Evolutionary conservation across 805 yeast species (phyloP).

Genomic region (Wickerhamomyces mucosus): DNA sequence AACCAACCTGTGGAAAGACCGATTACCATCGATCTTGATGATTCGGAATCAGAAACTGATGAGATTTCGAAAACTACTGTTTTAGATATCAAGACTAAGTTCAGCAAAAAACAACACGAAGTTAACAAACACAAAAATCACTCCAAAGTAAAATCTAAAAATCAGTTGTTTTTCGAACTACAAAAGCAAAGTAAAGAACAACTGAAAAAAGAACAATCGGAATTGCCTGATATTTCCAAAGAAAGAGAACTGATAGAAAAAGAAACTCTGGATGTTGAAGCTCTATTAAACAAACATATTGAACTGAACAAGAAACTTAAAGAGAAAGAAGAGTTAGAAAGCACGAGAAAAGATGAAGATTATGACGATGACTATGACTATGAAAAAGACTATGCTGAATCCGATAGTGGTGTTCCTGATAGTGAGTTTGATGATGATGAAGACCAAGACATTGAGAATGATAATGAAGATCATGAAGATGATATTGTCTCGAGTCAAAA

Average conservation of each 20-base stretch:
- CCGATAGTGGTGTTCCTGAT: slow-evolving; percentile 12
- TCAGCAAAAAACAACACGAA: slow-evolving; percentile 19
- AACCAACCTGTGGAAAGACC: slow-evolving; percentile 1
- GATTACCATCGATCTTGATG: slow-evolving; percentile 11
- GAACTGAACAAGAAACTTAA: slow-evolving; percentile 14
- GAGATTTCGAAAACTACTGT: slow-evolving; percentile 24
- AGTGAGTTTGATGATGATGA: slow-evolving; percentile 16
- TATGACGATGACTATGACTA: slow-evolving; percentile 5
- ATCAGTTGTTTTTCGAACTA: slow-evolving; percentile 26
- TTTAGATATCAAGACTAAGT: slow-evolving; percentile 25
- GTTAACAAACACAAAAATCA: slow-evolving; percentile 6
- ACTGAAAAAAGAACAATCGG: slow-evolving; percentile 40
- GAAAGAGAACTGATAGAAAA: slow-evolving; percentile 16
- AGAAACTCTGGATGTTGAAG: slow-evolving; percentile 15
- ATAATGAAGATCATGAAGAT: slow-evolving; percentile 9
- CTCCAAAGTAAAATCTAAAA: slow-evolving; percentile 14
- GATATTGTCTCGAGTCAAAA: slow-evolving; percentile 7
- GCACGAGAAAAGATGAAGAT: slow-evolving; percentile 11
- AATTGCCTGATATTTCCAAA: slow-evolving; percentile 34
- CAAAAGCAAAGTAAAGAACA: slow-evolving; percentile 36
- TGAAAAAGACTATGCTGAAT: slow-evolving; percentile 4
- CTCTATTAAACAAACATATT: slow-evolving; percentile 14
- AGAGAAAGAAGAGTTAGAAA: slow-evolving; percentile 27
- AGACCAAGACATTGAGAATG: slow-evolving; percentile 11
- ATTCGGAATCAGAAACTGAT: slow-evolving; percentile 13